phyloP scores from a whole-genome alignment of 257 asterid genomes.

The Vinca minor region DNA sequence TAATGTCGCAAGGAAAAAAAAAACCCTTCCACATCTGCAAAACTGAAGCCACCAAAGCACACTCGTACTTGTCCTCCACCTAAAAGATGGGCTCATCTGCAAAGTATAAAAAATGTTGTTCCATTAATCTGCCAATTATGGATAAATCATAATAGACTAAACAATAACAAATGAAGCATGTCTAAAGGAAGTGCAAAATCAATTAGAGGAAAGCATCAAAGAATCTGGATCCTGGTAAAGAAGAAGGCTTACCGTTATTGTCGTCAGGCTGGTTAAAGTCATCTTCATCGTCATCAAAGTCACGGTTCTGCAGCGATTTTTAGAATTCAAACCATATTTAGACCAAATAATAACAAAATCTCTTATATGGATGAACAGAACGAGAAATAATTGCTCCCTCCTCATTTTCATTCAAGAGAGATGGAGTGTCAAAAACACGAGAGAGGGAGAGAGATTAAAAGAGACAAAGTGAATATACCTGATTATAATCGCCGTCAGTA shows the following conservation, averaged over 20 bases:
- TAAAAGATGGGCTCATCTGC: slow-evolving; percentile 20
- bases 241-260: slow-evolving; percentile 32
- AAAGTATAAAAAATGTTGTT: neutral
- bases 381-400: no score
- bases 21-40: neutral
- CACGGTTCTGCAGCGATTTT: slow-evolving; percentile 30
- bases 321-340: slow-evolving; percentile 5
- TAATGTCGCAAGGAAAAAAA: no score
- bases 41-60: neutral
- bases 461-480: slow-evolving; percentile 26
- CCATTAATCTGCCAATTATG: no score
- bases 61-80: neutral
- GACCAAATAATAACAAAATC: neutral
- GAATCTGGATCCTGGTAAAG: neutral
- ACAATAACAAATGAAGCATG: no score
- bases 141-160: neutral
- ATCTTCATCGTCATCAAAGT: slow-evolving; percentile 73
- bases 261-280: slow-evolving; percentile 55
- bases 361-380: neutral
- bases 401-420: no score
- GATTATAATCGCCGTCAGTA: slow-evolving; percentile 59
- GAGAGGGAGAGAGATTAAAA: neutral
- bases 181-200: neutral
- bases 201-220: no score
- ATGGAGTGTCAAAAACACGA: no score